Evolutionary conservation across 805 yeast species (phyloP).

Genomic region (Saccharomycopsis sp.): DNA sequence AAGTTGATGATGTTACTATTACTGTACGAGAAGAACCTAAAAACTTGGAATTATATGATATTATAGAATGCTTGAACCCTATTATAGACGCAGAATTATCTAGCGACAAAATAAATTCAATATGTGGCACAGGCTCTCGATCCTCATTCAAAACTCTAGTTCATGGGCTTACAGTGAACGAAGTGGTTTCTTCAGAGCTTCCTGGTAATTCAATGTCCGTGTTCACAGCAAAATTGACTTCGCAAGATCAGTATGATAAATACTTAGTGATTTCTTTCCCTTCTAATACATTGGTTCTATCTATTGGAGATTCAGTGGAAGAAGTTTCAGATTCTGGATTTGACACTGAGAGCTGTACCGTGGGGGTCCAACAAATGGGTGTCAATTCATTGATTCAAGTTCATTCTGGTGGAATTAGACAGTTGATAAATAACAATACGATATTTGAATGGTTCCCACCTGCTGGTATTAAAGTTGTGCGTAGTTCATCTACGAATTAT

Average conservation of each 20-base stretch:
- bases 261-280: slow-evolving; percentile 60
- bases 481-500: slow-evolving; percentile 54
- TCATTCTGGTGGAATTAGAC: slow-evolving; percentile 62
- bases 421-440: slow-evolving; percentile 33
- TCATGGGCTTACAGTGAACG: slow-evolving; percentile 54
- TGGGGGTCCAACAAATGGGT: slow-evolving; percentile 68
- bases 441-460: slow-evolving; percentile 79
- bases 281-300: slow-evolving; percentile 63
- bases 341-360: slow-evolving; percentile 48
- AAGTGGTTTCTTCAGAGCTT: slow-evolving; percentile 66
- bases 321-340: slow-evolving; percentile 65
- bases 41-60: slow-evolving; percentile 57
- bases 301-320: slow-evolving; percentile 75
- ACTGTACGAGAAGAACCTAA: slow-evolving; percentile 21
- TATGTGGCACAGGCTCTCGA: slow-evolving; percentile 37
- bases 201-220: slow-evolving; percentile 59
- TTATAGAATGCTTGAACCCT: slow-evolving; percentile 43
- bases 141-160: slow-evolving; percentile 42
- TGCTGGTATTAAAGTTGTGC: slow-evolving; percentile 55
- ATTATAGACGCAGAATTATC: slow-evolving; percentile 35
- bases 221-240: slow-evolving; percentile 51
- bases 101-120: slow-evolving; percentile 28
- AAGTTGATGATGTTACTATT: slow-evolving; percentile 30
- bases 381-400: slow-evolving; percentile 59
- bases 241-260: slow-evolving; percentile 45